These are phyloP conservation scores for Reutealis trisperma DNA, from an alignment of 345 rosid species.

Conservation along the genomic window DNA sequence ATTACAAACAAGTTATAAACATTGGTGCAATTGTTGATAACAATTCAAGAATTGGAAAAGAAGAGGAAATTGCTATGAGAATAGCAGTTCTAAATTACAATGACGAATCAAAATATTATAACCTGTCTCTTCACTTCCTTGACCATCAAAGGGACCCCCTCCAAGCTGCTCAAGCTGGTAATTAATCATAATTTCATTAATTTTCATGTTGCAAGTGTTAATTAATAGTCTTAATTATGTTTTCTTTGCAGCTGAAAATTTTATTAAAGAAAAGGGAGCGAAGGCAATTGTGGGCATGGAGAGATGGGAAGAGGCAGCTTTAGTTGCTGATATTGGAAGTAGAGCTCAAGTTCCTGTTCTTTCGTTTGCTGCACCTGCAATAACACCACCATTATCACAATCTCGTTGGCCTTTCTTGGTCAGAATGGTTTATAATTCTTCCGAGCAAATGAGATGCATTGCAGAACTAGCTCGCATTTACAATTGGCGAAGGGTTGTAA, in stretches of 20 bases:
- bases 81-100: constrained; percentile 42
- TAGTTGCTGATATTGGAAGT: constrained; percentile 43
- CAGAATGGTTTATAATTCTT: constrained; percentile 33
- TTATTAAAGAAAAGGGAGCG: constrained; percentile 40
- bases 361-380: constrained; percentile 38
- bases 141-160: constrained; percentile 30
- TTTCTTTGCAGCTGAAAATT: constrained; percentile 35
- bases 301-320: constrained; percentile 47
- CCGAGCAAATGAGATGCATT: constrained; percentile 40
- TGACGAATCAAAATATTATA: constrained; percentile 13
- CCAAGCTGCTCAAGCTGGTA: constrained; percentile 42
- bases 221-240: no score
- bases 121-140: constrained; percentile 34
- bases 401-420: constrained; percentile 47
- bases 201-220: background rate
- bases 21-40: constrained; percentile 49
- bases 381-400: constrained; percentile 19
- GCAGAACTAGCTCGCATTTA: constrained; percentile 37
- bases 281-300: constrained; percentile 49
- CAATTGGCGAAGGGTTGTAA: constrained; percentile 39
- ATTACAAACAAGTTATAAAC: constrained; percentile 11
- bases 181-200: background rate
- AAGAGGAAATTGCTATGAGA: constrained; percentile 45
- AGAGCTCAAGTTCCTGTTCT: constrained; percentile 42
- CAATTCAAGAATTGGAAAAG: constrained; percentile 37